Conservation (phyloP, 768 basidiomycete genomes). For the Butyriboletus loyo region DNA sequence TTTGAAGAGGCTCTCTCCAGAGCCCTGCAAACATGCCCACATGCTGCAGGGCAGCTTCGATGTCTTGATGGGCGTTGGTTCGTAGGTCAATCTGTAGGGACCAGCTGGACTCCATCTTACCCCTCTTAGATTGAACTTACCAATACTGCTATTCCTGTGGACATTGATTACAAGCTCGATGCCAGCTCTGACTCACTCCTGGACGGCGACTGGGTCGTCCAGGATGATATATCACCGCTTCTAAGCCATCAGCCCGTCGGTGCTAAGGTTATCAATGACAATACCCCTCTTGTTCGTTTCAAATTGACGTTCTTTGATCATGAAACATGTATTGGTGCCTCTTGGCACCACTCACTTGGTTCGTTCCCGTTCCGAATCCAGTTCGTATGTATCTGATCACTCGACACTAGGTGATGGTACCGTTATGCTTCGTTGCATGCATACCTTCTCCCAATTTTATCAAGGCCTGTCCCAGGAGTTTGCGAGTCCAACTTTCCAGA, state of each 20-base stretch:
- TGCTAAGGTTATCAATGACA: not conserved
- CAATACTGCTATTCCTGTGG: slow-evolving; percentile 8
- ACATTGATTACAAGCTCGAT: slow-evolving; percentile 5
- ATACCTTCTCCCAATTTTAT: slow-evolving; percentile 24
- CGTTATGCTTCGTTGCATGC: slow-evolving; percentile 23
- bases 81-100: not conserved
- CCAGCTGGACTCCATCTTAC: not conserved
- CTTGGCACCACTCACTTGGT: slow-evolving; percentile 33
- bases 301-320: slow-evolving; percentile 20
- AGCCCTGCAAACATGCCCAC: slow-evolving; percentile 14
- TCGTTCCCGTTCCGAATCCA: not conserved
- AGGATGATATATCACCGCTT: slow-evolving; percentile 8
- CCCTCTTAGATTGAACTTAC: slow-evolving; percentile 11
- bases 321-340: slow-evolving; percentile 24
- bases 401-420: slow-evolving; percentile 23
- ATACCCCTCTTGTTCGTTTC: slow-evolving; percentile 14
- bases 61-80: slow-evolving; percentile 6
- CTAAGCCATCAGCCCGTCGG: slow-evolving; percentile 1
- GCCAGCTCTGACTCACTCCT: not conserved
- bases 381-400: not conserved
- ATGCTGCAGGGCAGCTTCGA: slow-evolving; percentile 11
- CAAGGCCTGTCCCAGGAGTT: slow-evolving; percentile 10
- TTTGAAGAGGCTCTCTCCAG: slow-evolving; percentile 10
- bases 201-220: slow-evolving; percentile 14
- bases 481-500: slow-evolving; percentile 17